Evolutionary conservation across 805 yeast genomes (phyloP).

Genomic region (Candida ortonii): DNA sequence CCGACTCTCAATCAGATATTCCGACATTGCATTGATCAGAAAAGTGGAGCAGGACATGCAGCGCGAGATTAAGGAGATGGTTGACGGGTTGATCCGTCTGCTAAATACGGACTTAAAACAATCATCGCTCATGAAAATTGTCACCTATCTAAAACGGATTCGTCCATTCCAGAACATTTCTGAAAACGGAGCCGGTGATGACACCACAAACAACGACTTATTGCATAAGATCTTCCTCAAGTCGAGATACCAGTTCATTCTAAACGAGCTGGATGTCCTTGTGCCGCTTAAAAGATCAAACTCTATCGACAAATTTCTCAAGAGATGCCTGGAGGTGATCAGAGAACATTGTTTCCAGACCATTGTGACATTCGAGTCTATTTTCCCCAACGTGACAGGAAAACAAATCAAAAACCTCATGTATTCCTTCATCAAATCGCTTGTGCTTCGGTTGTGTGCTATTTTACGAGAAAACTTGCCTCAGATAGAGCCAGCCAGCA

Average conservation of each 20-base stretch:
- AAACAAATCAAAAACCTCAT: constrained; percentile 31
- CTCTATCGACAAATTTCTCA: constrained; percentile 59
- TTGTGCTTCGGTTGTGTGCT: constrained; percentile 31
- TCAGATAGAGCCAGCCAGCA: constrained; percentile 39
- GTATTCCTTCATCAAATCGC: constrained; percentile 36
- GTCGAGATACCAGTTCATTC: constrained; percentile 66
- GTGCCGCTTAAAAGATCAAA: constrained; percentile 53
- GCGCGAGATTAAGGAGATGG: constrained; percentile 57
- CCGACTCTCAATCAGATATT: constrained; percentile 67
- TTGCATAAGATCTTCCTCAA: constrained; percentile 60
- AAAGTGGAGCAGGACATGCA: constrained; percentile 51
- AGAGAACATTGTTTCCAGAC: constrained; percentile 81
- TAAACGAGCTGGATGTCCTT: constrained; percentile 55
- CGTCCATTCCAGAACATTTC: constrained; percentile 42
- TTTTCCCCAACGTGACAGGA: constrained; percentile 46
- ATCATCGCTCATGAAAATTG: constrained; percentile 72
- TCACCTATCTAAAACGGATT: constrained; percentile 70
- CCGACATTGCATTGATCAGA: constrained; percentile 51
- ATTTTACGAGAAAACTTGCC: constrained; percentile 33
- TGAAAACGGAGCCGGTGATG: constrained; percentile 3
- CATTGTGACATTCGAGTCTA: constrained; percentile 59
- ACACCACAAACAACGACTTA: constrained; percentile 26
- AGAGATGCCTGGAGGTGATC: constrained; percentile 76
- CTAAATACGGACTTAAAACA: constrained; percentile 75
- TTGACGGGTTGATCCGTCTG: constrained; percentile 62